Evolutionary conservation across 139 green algal genomes (phyloP).

Genomic region (Mesotaenium endlicherianum): DNA sequence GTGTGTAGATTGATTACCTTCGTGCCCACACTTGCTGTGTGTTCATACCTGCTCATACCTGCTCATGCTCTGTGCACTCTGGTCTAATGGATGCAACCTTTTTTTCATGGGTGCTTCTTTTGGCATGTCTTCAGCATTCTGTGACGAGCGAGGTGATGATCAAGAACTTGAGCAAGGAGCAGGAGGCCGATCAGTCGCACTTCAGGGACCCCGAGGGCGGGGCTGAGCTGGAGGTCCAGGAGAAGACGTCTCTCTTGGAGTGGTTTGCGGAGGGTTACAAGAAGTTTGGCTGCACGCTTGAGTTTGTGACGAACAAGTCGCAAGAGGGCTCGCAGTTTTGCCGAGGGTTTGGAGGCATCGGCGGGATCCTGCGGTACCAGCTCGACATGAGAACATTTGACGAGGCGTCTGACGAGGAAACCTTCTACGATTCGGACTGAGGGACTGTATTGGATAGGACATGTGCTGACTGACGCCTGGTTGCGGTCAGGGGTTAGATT

Average conservation of each 20-base stretch:
- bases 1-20: too few relatives aligned
- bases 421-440: conserved; percentile 42
- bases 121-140: not conserved
- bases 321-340: conserved; percentile 98
- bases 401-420: conserved; percentile 44
- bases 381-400: conserved; percentile 66
- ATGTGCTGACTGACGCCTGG: too few relatives aligned
- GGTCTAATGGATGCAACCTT: too few relatives aligned
- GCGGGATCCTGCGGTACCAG: conserved; percentile 85
- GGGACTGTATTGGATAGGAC: too few relatives aligned
- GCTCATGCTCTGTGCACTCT: too few relatives aligned
- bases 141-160: conserved; percentile 48
- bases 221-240: conserved; percentile 84
- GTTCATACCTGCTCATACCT: too few relatives aligned
- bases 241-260: conserved; percentile 90
- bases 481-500: too few relatives aligned
- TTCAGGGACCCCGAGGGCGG: conserved; percentile 87
- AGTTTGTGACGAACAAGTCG: conserved; percentile 93
- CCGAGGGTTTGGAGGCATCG: conserved; percentile 61
- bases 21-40: too few relatives aligned
- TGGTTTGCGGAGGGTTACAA: conserved; percentile 98
- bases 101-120: not conserved
- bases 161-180: conserved; percentile 79
- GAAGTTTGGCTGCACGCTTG: conserved; percentile 94
- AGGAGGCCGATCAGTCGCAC: conserved; percentile 66